A percentile compares a stretch with the other conserved stretches of the same genome.
phyloP scores from a whole-genome alignment of 139 green algal genomes.

The Penium margaritaceum region DNA sequence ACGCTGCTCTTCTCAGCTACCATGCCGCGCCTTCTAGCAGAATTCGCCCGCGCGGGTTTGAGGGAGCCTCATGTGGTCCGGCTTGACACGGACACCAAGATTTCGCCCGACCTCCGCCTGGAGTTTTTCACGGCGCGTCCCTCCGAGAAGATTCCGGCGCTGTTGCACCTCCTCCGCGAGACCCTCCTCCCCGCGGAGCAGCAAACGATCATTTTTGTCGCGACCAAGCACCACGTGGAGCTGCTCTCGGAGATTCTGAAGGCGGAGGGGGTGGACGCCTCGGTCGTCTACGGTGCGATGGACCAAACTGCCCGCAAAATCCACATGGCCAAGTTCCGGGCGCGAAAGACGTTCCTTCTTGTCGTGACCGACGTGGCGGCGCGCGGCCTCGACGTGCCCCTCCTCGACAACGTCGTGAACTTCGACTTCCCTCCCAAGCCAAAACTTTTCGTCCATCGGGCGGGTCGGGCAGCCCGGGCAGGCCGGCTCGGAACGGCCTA shows the following conservation, averaged over 20 bases:
- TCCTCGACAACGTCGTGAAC: conserved; percentile 98
- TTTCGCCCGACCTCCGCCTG: conserved; percentile 79
- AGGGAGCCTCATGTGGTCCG: conserved; percentile 77
- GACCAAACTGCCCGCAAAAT: conserved; percentile 94
- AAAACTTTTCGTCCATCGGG: conserved; percentile 81
- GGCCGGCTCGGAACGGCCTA: conserved; percentile 67
- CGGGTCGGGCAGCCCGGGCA: conserved; percentile 71
- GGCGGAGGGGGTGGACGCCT: conserved; percentile 57
- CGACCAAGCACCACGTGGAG: conserved; percentile 91
- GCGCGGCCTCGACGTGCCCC: conserved; percentile 91
- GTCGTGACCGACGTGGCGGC: conserved; percentile 97
- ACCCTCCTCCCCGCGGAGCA: conserved; percentile 53
- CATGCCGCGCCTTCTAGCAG: conserved; percentile 77
- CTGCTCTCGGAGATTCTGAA: conserved; percentile 69
- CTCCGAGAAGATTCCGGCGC: conserved; percentile 81
- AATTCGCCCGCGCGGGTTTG: conserved; percentile 84
- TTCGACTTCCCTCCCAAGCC: conserved; percentile 58
- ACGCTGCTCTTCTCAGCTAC: conserved; percentile 93
- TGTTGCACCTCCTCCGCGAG: conserved; percentile 79
- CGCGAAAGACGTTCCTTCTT: conserved; percentile 57
- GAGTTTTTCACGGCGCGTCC: conserved; percentile 50
- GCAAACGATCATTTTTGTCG: conserved; percentile 50
- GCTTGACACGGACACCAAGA: conserved; percentile 81
- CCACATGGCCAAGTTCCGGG: conserved; percentile 81
- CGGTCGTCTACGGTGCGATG: conserved; percentile 84